Conservation (phyloP, 2,329 filamentous ascomycete genomes). For the Alternaria conjuncta region DNA sequence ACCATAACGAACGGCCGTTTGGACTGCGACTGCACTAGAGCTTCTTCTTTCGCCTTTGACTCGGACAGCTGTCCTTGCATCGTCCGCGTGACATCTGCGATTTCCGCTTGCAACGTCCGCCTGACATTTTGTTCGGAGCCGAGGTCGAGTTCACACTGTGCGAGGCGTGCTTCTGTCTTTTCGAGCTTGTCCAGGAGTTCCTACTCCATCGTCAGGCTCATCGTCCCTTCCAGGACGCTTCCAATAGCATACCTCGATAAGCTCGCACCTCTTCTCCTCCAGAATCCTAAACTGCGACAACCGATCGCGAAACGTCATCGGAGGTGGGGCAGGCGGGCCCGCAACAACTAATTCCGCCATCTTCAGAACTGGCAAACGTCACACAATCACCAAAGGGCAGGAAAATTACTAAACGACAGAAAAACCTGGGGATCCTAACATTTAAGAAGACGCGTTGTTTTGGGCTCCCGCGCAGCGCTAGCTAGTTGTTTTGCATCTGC, state of each 20-base stretch:
- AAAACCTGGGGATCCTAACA: constrained; percentile 33
- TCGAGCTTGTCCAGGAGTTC: constrained; percentile 48
- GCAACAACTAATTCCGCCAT: constrained; percentile 22
- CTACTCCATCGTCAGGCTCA: constrained; percentile 24
- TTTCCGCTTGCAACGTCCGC: constrained; percentile 44
- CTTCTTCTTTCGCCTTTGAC: constrained; percentile 37
- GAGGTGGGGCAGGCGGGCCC: constrained; percentile 16
- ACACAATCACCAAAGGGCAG: constrained; percentile 7
- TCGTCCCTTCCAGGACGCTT: too few relatives aligned
- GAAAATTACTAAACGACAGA: not conserved
- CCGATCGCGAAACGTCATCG: constrained; percentile 41
- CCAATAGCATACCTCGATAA: constrained; percentile 42
- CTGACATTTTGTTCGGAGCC: constrained; percentile 48
- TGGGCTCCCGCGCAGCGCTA: constrained; percentile 34
- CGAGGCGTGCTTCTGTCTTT: constrained; percentile 44
- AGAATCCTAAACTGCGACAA: constrained; percentile 46
- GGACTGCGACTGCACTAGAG: constrained; percentile 41
- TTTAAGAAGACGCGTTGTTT: constrained; percentile 39
- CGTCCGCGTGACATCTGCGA: constrained; percentile 16
- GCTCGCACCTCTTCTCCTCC: constrained; percentile 45
- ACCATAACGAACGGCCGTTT: constrained; percentile 45
- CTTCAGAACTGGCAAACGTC: constrained; percentile 9
- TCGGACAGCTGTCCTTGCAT: constrained; percentile 24
- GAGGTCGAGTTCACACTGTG: constrained; percentile 47
- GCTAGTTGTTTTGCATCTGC: constrained; percentile 39